These are phyloP conservation scores for Rhizopogon salebrosus DNA, from an alignment of 768 basidiomycete genomes.

Conservation along the genomic window DNA sequence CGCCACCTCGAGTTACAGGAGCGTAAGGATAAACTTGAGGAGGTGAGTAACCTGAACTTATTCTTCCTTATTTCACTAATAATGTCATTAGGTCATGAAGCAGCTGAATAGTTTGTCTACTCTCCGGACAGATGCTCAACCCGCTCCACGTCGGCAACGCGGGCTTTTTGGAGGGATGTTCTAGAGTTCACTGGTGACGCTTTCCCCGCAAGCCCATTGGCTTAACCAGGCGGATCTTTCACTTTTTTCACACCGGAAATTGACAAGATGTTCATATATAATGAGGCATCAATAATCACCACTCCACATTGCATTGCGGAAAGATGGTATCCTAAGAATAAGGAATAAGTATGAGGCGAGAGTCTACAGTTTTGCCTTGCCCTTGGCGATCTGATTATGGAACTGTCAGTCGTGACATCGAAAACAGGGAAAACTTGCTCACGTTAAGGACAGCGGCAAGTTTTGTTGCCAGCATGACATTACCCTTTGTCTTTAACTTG, in stretches of 20 bases:
- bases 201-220: not conserved
- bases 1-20: constrained; percentile 92
- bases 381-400: constrained; percentile 23
- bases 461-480: constrained; percentile 93
- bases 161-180: constrained; percentile 80
- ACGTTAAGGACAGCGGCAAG: constrained; percentile 82
- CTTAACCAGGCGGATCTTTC: constrained; percentile 4
- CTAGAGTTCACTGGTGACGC: constrained; percentile 22
- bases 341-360: not conserved
- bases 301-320: constrained; percentile 6
- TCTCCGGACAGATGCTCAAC: constrained; percentile 76
- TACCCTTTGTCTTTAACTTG: constrained; percentile 86
- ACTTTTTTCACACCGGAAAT: not conserved
- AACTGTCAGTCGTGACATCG: not conserved
- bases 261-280: constrained; percentile 9
- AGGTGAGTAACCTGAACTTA: constrained; percentile 41
- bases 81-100: constrained; percentile 75
- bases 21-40: constrained; percentile 95
- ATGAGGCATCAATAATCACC: constrained; percentile 11
- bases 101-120: constrained; percentile 90
- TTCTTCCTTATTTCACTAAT: constrained; percentile 6
- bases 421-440: constrained; percentile 11
- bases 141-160: constrained; percentile 65
- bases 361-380: constrained; percentile 38
- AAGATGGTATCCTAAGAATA: constrained; percentile 6